Percentiles rank a stretch among this genome's conserved stretches.
These are phyloP conservation scores for Cudoniella acicularis DNA, from an alignment of 495 filamentous ascomycete genomes.

Conservation along the genomic window DNA sequence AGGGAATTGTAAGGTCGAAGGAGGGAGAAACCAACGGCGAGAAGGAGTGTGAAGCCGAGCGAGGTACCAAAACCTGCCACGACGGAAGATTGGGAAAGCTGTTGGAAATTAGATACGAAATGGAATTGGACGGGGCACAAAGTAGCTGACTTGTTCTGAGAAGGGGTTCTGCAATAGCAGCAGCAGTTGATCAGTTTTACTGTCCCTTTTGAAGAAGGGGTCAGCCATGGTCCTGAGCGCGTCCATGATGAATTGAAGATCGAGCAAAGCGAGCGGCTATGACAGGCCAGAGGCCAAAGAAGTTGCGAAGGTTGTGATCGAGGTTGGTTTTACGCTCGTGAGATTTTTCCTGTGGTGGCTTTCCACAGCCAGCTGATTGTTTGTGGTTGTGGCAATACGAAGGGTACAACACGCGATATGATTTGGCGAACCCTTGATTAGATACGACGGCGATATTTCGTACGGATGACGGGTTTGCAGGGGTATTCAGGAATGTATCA, in stretches of 20 bases:
- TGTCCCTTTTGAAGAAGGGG: slow-evolving; percentile 3
- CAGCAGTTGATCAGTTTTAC: slow-evolving; percentile 19
- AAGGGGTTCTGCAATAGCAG: slow-evolving; percentile 47
- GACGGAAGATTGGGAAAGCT: slow-evolving; percentile 55
- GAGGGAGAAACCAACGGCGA: slow-evolving; percentile 79
- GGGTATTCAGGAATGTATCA: background rate
- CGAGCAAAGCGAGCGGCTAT: slow-evolving; percentile 24
- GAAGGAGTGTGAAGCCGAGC: slow-evolving; percentile 63
- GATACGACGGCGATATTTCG: background rate
- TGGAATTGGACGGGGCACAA: background rate
- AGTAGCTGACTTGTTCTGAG: slow-evolving; percentile 36
- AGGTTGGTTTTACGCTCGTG: background rate
- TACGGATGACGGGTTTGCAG: background rate
- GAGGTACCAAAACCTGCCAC: slow-evolving; percentile 80
- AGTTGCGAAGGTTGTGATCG: background rate
- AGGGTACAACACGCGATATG: background rate
- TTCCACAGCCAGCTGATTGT: background rate
- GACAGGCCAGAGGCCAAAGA: slow-evolving; percentile 24
- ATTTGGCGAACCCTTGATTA: slow-evolving; percentile 2
- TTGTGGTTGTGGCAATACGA: background rate
- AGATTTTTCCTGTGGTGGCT: background rate
- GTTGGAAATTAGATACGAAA: slow-evolving; percentile 9
- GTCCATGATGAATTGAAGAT: slow-evolving; percentile 10
- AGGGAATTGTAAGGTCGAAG: slow-evolving; percentile 84
- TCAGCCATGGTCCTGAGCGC: slow-evolving; percentile 3